Evolutionary conservation across 306 rosid species (phyloP).

Genomic region (Citrullus colocynthis): DNA sequence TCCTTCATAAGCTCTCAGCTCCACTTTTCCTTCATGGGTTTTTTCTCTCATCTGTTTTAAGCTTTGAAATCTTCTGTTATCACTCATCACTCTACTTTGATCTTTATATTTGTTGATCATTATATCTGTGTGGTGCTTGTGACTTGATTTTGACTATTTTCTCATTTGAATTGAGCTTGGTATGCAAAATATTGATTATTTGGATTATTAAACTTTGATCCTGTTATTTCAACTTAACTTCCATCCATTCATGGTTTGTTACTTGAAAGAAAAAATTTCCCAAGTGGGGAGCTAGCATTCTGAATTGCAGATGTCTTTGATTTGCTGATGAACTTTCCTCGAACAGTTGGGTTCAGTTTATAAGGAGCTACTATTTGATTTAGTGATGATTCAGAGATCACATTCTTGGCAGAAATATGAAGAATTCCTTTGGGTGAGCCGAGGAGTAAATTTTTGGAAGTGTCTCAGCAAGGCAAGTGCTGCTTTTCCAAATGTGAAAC

Average conservation of each 20-base stretch:
- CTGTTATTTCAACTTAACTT: not conserved
- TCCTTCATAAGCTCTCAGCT: not conserved
- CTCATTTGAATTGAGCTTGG: not conserved
- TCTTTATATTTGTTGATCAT: not conserved
- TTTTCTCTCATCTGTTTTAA: not conserved
- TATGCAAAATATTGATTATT: not conserved
- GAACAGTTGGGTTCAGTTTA: not conserved
- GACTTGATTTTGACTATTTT: not conserved
- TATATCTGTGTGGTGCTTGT: not conserved
- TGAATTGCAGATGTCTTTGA: not conserved
- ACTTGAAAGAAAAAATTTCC: not conserved
- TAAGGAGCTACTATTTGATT: not conserved
- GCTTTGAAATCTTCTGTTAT: not conserved
- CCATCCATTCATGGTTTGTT: not conserved
- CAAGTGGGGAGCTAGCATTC: not conserved
- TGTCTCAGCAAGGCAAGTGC: not conserved
- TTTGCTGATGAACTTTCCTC: not conserved
- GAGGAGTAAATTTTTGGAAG: not conserved
- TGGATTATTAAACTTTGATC: not conserved
- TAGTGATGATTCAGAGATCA: not conserved
- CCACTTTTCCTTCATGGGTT: not conserved
- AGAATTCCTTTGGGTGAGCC: not conserved
- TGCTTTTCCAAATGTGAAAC: not conserved
- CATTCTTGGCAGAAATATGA: not conserved
- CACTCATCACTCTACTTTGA: not conserved